Evolutionary conservation across 1,284 basidiomycete genomes (phyloP).

Genomic region (Ceratobasidium sp.): DNA sequence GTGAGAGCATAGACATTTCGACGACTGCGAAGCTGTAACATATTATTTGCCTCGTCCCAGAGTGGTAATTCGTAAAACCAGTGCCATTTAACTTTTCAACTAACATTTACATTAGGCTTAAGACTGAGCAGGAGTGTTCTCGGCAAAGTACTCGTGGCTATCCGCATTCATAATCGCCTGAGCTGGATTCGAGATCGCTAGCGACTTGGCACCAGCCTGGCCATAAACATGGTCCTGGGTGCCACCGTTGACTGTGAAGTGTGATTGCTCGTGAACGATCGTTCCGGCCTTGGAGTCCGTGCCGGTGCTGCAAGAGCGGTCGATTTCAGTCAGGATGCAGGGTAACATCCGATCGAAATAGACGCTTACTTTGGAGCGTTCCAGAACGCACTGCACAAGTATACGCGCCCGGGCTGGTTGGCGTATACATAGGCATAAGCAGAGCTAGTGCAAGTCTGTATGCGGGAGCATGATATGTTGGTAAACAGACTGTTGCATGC

Average conservation of each 20-base stretch:
- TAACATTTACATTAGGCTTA: slow-evolving; percentile 14
- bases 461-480: background rate
- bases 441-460: slow-evolving; percentile 30
- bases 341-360: background rate
- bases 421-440: slow-evolving; percentile 46
- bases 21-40: too few species aligned
- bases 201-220: slow-evolving; percentile 27
- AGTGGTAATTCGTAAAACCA: background rate
- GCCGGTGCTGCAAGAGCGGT: slow-evolving; percentile 15
- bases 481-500: background rate
- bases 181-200: slow-evolving; percentile 33
- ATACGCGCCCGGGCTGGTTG: slow-evolving; percentile 37
- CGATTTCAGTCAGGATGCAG: background rate
- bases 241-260: slow-evolving; percentile 46
- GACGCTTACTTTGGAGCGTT: slow-evolving; percentile 39
- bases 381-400: slow-evolving; percentile 46
- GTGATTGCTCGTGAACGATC: slow-evolving; percentile 45
- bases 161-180: slow-evolving; percentile 46
- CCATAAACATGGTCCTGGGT: slow-evolving; percentile 44
- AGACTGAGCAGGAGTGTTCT: slow-evolving; percentile 42
- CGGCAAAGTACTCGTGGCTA: slow-evolving; percentile 44
- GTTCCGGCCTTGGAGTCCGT: slow-evolving; percentile 47
- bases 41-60: too few species aligned
- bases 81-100: background rate
- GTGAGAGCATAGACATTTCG: too few species aligned